These are phyloP conservation scores for Exophiala sp. DNA, from an alignment of 2,329 filamentous ascomycete species.

Conservation along the genomic window DNA sequence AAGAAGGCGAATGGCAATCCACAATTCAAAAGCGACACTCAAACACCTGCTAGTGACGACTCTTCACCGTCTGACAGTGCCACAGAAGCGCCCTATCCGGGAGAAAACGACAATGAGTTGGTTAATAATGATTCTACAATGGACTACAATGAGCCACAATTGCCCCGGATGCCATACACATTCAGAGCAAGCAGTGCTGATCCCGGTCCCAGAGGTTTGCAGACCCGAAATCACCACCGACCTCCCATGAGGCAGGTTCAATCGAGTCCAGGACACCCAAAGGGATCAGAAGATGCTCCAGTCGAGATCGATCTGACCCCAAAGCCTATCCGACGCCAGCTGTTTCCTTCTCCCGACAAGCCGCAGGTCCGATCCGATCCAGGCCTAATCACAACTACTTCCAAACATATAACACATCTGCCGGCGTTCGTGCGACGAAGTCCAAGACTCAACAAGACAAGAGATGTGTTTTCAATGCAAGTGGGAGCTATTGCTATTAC, in stretches of 20 bases:
- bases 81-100: slow-evolving; percentile 20
- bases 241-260: slow-evolving; percentile 53
- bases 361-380: slow-evolving; percentile 14
- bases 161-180: slow-evolving; percentile 37
- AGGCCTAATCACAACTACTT: slow-evolving; percentile 1
- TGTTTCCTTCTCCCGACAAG: slow-evolving; percentile 39
- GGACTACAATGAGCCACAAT: slow-evolving; percentile 35
- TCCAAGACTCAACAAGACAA: slow-evolving; percentile 29
- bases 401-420: slow-evolving; percentile 5
- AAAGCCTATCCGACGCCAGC: slow-evolving; percentile 47
- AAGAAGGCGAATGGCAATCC: slow-evolving; percentile 34
- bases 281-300: slow-evolving; percentile 38
- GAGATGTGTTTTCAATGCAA: slow-evolving; percentile 24
- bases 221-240: slow-evolving; percentile 10
- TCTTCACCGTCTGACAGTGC: slow-evolving; percentile 34
- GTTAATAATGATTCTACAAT: slow-evolving; percentile 31
- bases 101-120: slow-evolving; percentile 27
- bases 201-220: slow-evolving; percentile 27
- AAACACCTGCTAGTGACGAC: slow-evolving; percentile 35
- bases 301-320: slow-evolving; percentile 55
- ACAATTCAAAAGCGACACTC: slow-evolving; percentile 34
- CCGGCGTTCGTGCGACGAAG: slow-evolving; percentile 28
- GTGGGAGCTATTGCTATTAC: slow-evolving; percentile 38
- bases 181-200: slow-evolving; percentile 49
- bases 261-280: slow-evolving; percentile 56